Evolutionary conservation across 208 protist genomes (phyloP).

Genomic region (Trichomonas tenax): DNA sequence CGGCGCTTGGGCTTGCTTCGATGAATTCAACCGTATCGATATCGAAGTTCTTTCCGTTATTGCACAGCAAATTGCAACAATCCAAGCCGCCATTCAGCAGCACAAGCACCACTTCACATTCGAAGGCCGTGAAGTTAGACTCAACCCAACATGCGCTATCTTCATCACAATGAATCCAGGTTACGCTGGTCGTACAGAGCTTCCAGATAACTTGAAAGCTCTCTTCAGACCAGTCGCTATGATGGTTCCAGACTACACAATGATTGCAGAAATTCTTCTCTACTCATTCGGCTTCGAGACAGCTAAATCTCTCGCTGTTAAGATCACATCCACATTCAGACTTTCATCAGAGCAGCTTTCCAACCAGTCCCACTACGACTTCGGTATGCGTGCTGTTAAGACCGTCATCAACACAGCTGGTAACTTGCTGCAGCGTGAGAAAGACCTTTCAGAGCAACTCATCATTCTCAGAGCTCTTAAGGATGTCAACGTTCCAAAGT

Average conservation of each 20-base stretch:
- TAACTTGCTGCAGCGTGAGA: conserved; percentile 69
- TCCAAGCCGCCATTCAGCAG: conserved; percentile 71
- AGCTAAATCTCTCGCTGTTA: conserved; percentile 55
- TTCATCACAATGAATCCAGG: conserved; percentile 99
- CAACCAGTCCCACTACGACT: conserved; percentile 81
- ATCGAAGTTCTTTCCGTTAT: conserved; percentile 92
- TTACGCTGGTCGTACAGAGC: conserved; percentile 90
- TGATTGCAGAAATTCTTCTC: conserved; percentile 90
- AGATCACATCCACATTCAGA: conserved; percentile 76
- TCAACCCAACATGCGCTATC: conserved; percentile 73
- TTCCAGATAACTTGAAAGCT: conserved; percentile 87
- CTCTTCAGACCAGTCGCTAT: conserved; percentile 95
- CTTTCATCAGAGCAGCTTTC: conserved; percentile 88
- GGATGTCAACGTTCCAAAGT: conserved; percentile 89
- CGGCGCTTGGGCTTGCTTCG: conserved; percentile 89
- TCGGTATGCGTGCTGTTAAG: conserved; percentile 93
- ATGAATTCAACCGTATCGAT: conserved; percentile 96
- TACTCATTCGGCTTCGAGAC: conserved; percentile 79
- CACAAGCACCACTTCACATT: conserved; percentile 67
- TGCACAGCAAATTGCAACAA: conserved; percentile 80
- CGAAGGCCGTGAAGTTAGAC: conserved; percentile 70
- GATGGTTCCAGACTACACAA: conserved; percentile 83
- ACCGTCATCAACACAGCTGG: conserved; percentile 86
- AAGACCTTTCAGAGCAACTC: conserved; percentile 67
- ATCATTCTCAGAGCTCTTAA: conserved; percentile 73